Evolutionary conservation across 2,329 filamentous ascomycete genomes (phyloP).

Genomic region (Knoxdaviesia capensis): DNA sequence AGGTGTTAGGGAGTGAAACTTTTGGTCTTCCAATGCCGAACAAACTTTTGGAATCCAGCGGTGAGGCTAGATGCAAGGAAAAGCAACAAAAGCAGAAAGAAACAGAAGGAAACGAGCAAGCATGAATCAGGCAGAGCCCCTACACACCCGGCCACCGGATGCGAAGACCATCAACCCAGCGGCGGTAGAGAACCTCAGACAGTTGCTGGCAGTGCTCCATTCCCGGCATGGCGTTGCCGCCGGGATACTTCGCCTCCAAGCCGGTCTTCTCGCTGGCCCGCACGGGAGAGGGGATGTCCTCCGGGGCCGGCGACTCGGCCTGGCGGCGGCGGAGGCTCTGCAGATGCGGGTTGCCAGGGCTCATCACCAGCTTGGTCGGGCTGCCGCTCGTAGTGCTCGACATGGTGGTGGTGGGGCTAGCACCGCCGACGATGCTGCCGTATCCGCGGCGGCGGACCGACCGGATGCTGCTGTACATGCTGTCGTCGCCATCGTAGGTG

Average conservation of each 20-base stretch:
- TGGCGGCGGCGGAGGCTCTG: constrained; percentile 56
- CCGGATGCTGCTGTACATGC: background rate
- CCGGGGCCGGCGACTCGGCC: constrained; percentile 13
- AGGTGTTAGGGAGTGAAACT: too few species aligned
- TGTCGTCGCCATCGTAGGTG: constrained; percentile 3
- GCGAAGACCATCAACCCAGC: constrained; percentile 73
- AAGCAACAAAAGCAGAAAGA: background rate
- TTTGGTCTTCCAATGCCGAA: background rate
- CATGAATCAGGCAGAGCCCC: constrained; percentile 1
- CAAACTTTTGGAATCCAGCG: background rate
- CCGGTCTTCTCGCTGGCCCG: constrained; percentile 23
- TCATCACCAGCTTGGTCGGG: constrained; percentile 50
- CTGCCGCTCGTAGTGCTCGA: constrained; percentile 14
- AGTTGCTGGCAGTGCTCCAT: constrained; percentile 89
- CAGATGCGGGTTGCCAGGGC: constrained; percentile 68
- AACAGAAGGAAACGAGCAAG: background rate
- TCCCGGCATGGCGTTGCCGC: constrained; percentile 36
- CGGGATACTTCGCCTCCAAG: constrained; percentile 32
- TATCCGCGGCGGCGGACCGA: constrained; percentile 7
- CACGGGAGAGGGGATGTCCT: constrained; percentile 1
- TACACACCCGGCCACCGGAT: constrained; percentile 39
- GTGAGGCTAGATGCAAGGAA: background rate
- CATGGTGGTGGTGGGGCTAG: constrained; percentile 9
- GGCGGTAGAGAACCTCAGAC: constrained; percentile 72
- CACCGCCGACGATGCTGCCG: background rate